phyloP scores from a whole-genome alignment of 768 basidiomycete genomes.

The Tulasnella sp. region DNA sequence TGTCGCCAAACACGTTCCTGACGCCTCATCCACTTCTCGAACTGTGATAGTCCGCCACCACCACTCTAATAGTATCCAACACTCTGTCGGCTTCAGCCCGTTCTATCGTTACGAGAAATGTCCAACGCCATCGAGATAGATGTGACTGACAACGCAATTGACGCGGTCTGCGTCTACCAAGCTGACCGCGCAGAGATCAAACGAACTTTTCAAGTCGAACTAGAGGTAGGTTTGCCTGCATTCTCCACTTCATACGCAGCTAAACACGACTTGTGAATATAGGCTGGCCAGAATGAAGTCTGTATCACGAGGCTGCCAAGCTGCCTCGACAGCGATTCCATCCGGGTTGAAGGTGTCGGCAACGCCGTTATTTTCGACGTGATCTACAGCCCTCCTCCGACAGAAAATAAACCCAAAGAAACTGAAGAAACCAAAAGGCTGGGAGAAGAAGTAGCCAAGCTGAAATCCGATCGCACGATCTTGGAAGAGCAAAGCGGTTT shows the following conservation, averaged over 20 bases:
- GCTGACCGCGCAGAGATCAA: constrained; percentile 26
- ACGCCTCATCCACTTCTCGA: background rate
- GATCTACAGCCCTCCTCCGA: constrained; percentile 21
- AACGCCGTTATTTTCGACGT: constrained; percentile 32
- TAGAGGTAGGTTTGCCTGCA: constrained; percentile 2
- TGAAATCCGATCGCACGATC: constrained; percentile 19
- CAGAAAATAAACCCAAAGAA: background rate
- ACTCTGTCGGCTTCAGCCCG: background rate
- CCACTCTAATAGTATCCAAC: background rate
- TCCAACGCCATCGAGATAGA: constrained; percentile 27
- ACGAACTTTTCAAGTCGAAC: constrained; percentile 20
- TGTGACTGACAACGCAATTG: constrained; percentile 12
- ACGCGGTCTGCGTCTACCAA: constrained; percentile 27
- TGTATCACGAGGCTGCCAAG: constrained; percentile 26
- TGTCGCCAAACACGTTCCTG: background rate
- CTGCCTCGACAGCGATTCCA: constrained; percentile 29
- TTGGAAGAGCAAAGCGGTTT: constrained; percentile 17
- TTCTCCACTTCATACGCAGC: no score
- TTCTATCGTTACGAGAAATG: background rate
- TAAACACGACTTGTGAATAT: background rate
- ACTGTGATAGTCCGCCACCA: background rate
- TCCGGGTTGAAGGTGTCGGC: constrained; percentile 31
- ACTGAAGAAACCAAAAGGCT: background rate
- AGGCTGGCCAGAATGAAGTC: constrained; percentile 30
- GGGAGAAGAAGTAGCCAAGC: background rate